Evolutionary conservation across 768 basidiomycete species (phyloP).

Genomic region (Thelephora aurantiotincta): DNA sequence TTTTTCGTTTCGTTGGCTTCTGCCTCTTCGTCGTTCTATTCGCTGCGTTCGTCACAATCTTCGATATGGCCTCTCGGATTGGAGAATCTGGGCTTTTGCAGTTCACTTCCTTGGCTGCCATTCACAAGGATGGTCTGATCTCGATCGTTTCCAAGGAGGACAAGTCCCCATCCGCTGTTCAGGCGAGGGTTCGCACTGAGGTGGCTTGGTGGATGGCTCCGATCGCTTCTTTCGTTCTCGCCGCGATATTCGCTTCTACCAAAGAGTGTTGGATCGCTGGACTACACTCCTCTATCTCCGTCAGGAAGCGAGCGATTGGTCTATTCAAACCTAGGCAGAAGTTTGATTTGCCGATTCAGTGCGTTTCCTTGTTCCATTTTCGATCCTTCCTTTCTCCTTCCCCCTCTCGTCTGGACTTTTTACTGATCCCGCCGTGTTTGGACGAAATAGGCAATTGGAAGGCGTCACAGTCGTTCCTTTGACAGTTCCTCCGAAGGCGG

Average conservation of each 20-base stretch:
- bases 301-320: no score
- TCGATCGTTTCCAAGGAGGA: background rate
- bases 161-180: background rate
- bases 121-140: background rate
- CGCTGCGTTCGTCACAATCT: conserved; percentile 6
- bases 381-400: background rate
- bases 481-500: conserved; percentile 8
- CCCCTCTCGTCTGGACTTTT: background rate
- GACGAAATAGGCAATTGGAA: no score
- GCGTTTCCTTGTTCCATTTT: background rate
- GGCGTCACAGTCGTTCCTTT: background rate
- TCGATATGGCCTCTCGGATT: conserved; percentile 9
- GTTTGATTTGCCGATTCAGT: background rate
- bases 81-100: conserved; percentile 8
- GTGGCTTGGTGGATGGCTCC: conserved; percentile 10
- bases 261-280: background rate
- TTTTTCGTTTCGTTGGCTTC: conserved; percentile 11
- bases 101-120: conserved; percentile 9
- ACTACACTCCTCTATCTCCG: no score
- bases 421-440: background rate
- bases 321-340: no score
- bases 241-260: background rate
- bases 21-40: conserved; percentile 8
- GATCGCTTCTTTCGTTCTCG: conserved; percentile 4
- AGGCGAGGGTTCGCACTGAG: conserved; percentile 3